Percentiles rank a stretch among this genome's conserved stretches.
Conservation (phyloP, 371 early-diverging fungal genomes). For the Gilbertella persicaria region DNA sequence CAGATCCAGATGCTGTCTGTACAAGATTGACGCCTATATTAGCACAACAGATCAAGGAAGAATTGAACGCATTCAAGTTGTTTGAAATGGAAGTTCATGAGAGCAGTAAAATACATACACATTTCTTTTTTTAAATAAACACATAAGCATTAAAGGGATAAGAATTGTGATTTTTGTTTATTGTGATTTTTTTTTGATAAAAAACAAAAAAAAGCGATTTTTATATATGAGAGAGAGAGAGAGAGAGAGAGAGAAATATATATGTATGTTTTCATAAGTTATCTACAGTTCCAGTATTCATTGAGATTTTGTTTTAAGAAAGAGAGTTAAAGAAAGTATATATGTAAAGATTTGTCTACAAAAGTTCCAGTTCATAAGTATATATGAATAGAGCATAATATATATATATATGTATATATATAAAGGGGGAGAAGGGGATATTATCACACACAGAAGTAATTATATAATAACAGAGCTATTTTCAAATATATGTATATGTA, state of each 20-base stretch:
- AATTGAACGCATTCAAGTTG: conserved; percentile 72
- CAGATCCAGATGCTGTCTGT: conserved; percentile 61
- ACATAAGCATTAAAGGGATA: neutral
- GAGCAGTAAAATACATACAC: conserved; percentile 66
- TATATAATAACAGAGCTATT: conserved; percentile 20
- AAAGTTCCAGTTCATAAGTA: conserved; percentile 11
- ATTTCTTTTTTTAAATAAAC: conserved; percentile 52
- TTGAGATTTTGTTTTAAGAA: conserved; percentile 1
- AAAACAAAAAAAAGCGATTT: conserved; percentile 6
- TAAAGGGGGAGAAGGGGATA: conserved; percentile 7
- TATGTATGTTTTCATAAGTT: neutral
- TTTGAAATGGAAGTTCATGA: conserved; percentile 79
- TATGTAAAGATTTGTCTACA: conserved; percentile 9
- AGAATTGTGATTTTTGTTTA: neutral
- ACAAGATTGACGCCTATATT: conserved; percentile 58
- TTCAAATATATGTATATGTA: conserved; percentile 9
- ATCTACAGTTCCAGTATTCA: conserved; percentile 27
- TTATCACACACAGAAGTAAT: conserved; percentile 6
- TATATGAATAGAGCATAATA: neutral
- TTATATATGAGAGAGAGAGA: neutral
- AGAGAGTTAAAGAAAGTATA: neutral
- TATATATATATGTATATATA: conserved; percentile 8
- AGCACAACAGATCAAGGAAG: conserved; percentile 70
- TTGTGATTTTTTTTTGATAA: conserved; percentile 9
- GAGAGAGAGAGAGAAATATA: neutral